Base-by-base conservation (phyloP, 148 eudicot genomes). In the Euryodendron excelsum region DNA sequence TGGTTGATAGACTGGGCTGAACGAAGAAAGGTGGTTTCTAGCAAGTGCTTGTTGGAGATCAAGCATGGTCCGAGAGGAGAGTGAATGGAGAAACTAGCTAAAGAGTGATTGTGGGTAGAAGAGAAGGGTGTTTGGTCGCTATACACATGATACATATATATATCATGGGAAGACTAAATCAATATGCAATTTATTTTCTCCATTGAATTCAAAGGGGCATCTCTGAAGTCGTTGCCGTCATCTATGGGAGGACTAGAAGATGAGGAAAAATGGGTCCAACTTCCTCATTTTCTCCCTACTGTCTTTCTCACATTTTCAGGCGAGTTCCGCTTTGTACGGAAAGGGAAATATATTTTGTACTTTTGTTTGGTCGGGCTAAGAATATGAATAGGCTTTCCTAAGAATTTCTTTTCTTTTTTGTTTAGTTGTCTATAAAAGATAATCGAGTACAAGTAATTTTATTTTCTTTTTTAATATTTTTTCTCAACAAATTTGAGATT, bases 211-310 rank as follows among this genome's bases (percentile, higher is more conserved):
- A 2, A 37, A 66, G 11, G 55, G 74, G 37, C 4, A n/a, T 8
- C 58, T 70, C 50, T 50, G 7, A 59, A 74, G 67, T 74, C 77
- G 12, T 59, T 74, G 77, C 77, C 77, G 68, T 74, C 77, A 27
- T 59, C 55, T 2, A 9, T 6, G 67, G 77, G 68, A 25, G 17
- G n/a, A n/a, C n/a, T n/a, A n/a, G n/a, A n/a, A n/a, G n/a, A n/a
- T n/a, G n/a, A n/a, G n/a, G n/a, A 25, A 55, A 36, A 74, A 23
- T 17, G n/a, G 15, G 50, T 41, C 68, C 74, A n/a, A n/a, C 18
- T 4, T 30, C 27, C 37, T 11, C 5, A 20, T 6, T 47, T 47
- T n/a, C n/a, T 70, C n/a, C 36, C 28, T 13, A 0, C 58, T 69
- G 21, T 41, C 52, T 11, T 0, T 44, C 53, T 44, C 9, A 25